Evolutionary conservation across 768 basidiomycete species (phyloP), one percentile per base, ranked within the genome.

Genomic region (Hypsizygus marmoreus): DNA sequence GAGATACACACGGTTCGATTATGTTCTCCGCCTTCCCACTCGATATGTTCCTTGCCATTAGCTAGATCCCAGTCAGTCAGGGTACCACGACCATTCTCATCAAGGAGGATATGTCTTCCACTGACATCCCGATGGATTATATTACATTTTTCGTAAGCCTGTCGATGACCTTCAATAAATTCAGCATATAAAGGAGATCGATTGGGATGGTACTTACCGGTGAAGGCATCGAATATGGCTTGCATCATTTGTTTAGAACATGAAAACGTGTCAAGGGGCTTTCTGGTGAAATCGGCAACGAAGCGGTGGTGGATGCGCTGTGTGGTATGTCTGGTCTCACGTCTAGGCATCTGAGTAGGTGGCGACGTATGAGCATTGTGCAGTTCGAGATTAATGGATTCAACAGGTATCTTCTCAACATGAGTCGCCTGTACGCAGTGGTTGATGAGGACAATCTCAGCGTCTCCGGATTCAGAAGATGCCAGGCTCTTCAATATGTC

Each of bases 191-290:
- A 26, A n/a, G n/a, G 6, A 20, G 36, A 13, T 13, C 2, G 12
- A 8, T n/a, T n/a, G 4, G 13, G 13, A 11, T 2, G 14, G 32
- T 3, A 51, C 57, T 8, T 45, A 58, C 63, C 62, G 13, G 48
- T 33, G 23, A 60, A 59, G 2, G 60, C 63, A 45, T 66, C 41
- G 3, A 36, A 54, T 3, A 59, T 35, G 13, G 47, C 58, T n/a
- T 43, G 34, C 10, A 63, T 9, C 34, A 63, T 28, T 11, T 58
- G 42, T 26, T 53, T 48, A 4, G 63, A 51, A 3, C 47, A 48
- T 6, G 17, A 31, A 29, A 57, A 60, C 0, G 24, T 24, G 5
- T 36, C 34, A 12, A 63, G 44, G 22, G 20, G 42, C 4, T 23
- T 16, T 2, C 55, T 59, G 13, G 62, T 45, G 6, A 49, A 45